Conservation (phyloP, 2,329 filamentous ascomycete species). For the Penicillium sp. region DNA sequence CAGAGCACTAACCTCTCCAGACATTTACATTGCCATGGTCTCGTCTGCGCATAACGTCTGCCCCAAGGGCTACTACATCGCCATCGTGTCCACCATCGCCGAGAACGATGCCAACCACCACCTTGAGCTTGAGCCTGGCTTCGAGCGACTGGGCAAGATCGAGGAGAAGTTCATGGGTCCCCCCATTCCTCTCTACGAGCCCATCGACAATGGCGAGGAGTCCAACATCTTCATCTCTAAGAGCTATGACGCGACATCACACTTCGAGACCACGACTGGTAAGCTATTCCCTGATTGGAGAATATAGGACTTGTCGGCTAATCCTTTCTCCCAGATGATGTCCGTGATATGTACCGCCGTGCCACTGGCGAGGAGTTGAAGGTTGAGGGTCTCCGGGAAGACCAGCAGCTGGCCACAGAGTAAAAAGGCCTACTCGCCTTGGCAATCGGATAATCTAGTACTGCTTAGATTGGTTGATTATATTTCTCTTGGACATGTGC, state of each 20-base stretch:
- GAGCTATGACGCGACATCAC: conserved; percentile 96
- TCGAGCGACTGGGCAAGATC: conserved; percentile 86
- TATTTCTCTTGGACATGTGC: conserved; percentile 28
- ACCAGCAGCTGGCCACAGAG: conserved; percentile 44
- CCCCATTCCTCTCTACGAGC: conserved; percentile 92
- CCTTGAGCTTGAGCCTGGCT: conserved; percentile 85
- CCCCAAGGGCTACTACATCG: conserved; percentile 98
- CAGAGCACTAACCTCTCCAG: conserved; percentile 44
- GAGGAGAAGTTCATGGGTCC: conserved; percentile 97
- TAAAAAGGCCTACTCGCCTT: conserved; percentile 20
- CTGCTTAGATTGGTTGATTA: conserved; percentile 28
- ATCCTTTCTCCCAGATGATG: conserved; percentile 64
- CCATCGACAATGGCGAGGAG: conserved; percentile 72
- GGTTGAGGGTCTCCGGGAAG: conserved; percentile 82
- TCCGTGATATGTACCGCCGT: conserved; percentile 87
- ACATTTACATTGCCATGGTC: conserved; percentile 95
- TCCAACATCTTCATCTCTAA: conserved; percentile 98
- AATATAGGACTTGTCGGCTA: neutral
- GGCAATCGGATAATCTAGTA: conserved; percentile 24
- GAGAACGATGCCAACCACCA: conserved; percentile 92
- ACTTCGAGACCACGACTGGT: conserved; percentile 87
- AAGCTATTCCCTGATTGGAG: conserved; percentile 19
- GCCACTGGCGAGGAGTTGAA: conserved; percentile 80
- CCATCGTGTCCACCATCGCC: conserved; percentile 96
- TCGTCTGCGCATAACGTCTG: conserved; percentile 97